Evolutionary conservation across 495 filamentous ascomycete species (phyloP).

Genomic region (Annulohypoxylon bovei): DNA sequence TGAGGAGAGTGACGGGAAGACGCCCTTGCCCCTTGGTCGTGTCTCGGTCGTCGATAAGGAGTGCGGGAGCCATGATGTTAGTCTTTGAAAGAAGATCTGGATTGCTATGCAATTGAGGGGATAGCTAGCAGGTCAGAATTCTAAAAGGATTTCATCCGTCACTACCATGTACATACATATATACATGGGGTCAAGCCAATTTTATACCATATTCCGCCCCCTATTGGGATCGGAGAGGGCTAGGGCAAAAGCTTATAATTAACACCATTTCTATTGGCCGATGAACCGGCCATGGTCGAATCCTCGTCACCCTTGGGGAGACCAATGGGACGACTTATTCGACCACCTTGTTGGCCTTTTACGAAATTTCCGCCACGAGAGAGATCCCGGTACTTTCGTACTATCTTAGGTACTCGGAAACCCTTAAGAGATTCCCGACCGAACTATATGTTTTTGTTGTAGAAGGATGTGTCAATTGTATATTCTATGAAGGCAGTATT

Average conservation of each 20-base stretch:
- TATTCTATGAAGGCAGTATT: neutral
- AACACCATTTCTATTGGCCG: neutral
- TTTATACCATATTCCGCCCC: constrained; percentile 5
- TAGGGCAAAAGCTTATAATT: constrained; percentile 6
- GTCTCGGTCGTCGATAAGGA: constrained; percentile 10
- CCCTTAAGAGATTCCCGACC: neutral
- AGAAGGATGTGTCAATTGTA: neutral
- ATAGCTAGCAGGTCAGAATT: neutral
- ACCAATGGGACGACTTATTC: neutral
- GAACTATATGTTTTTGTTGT: neutral
- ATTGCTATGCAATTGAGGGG: neutral
- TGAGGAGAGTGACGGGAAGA: constrained; percentile 45
- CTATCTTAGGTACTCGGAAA: neutral
- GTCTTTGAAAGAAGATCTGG: neutral
- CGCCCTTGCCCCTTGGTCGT: constrained; percentile 24
- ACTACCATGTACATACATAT: neutral
- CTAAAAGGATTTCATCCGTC: neutral
- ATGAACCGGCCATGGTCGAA: neutral
- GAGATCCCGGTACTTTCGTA: neutral
- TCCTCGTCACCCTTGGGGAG: neutral
- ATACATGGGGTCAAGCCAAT: neutral
- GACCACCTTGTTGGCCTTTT: constrained; percentile 12
- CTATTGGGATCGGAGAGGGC: neutral
- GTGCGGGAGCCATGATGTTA: constrained; percentile 27
- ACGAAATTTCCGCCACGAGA: neutral